Conservation (phyloP, 106 monocot species). For the Vanilla planifolia region DNA sequence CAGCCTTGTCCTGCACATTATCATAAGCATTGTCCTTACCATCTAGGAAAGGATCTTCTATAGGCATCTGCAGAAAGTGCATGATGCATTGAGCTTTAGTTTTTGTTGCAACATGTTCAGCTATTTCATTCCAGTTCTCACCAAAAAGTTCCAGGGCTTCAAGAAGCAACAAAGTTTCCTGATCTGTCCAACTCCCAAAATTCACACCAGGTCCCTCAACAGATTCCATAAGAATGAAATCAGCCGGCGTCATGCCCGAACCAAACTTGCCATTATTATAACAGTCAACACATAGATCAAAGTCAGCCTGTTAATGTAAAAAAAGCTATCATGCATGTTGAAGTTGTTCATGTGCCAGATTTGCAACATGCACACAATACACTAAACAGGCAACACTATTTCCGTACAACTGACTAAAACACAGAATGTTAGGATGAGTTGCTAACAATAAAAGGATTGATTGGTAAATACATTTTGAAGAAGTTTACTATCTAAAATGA, state of each 20-base stretch:
- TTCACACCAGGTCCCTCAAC: conserved; percentile 71
- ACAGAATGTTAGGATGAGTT: no score
- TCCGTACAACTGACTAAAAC: no score
- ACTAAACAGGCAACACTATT: no score
- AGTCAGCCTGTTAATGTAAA: conserved; percentile 73
- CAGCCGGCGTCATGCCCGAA: conserved; percentile 69
- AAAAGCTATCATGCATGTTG: not conserved
- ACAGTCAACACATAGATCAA: conserved; percentile 90
- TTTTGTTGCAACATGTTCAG: conserved; percentile 98
- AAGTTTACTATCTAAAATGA: no score
- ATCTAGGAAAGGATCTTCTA: conserved; percentile 79
- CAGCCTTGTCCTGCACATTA: conserved; percentile 18
- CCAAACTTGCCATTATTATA: conserved; percentile 77
- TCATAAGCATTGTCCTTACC: conserved; percentile 25
- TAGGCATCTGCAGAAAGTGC: conserved; percentile 95
- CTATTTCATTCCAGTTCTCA: conserved; percentile 94
- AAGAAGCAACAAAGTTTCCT: conserved; percentile 90
- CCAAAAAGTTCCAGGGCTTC: conserved; percentile 91
- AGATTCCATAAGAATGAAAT: conserved; percentile 98
- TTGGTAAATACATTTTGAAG: no score
- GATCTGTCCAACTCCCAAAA: conserved; percentile 92
- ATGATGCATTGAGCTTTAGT: conserved; percentile 91
- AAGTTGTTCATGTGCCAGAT: not conserved
- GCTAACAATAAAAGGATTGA: no score
- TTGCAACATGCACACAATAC: no score